Percentiles rank a stretch among this genome's conserved stretches.
phyloP scores from a whole-genome alignment of 257 asterid genomes.

The Salvia splendens region DNA sequence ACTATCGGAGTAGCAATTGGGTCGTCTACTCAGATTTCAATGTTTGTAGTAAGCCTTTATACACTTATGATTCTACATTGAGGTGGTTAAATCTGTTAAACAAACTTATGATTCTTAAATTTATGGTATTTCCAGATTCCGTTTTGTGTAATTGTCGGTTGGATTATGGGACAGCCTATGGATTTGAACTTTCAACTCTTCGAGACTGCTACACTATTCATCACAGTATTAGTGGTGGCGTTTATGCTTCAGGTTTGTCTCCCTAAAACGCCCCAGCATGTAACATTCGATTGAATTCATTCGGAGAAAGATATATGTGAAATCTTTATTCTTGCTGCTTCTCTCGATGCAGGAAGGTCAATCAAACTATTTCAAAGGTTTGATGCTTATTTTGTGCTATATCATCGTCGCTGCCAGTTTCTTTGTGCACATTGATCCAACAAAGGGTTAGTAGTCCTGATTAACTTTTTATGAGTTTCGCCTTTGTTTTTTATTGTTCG shows the following conservation, averaged over 20 bases:
- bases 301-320: neutral
- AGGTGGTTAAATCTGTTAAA: neutral
- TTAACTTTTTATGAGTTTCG: constrained; percentile 16
- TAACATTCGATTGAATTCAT: neutral
- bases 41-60: constrained; percentile 80
- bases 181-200: constrained; percentile 97
- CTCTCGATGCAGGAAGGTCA: constrained; percentile 78
- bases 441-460: constrained; percentile 62
- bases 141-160: constrained; percentile 93
- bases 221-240: constrained; percentile 97
- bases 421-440: constrained; percentile 87
- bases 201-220: constrained; percentile 94
- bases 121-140: constrained; percentile 73
- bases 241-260: constrained; percentile 91
- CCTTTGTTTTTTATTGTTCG: constrained; percentile 3
- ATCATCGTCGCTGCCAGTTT: constrained; percentile 94
- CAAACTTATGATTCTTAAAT: constrained; percentile 24
- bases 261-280: neutral
- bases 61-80: neutral
- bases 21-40: constrained; percentile 95
- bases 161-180: constrained; percentile 96
- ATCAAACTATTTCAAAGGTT: constrained; percentile 88
- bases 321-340: constrained; percentile 23
- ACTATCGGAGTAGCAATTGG: constrained; percentile 96
- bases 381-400: constrained; percentile 91